Evolutionary conservation across 2,329 filamentous ascomycete genomes (phyloP), one percentile per base, ranked within the genome.

Genomic region (Ophiocordyceps camponoti-rufipedis): DNA sequence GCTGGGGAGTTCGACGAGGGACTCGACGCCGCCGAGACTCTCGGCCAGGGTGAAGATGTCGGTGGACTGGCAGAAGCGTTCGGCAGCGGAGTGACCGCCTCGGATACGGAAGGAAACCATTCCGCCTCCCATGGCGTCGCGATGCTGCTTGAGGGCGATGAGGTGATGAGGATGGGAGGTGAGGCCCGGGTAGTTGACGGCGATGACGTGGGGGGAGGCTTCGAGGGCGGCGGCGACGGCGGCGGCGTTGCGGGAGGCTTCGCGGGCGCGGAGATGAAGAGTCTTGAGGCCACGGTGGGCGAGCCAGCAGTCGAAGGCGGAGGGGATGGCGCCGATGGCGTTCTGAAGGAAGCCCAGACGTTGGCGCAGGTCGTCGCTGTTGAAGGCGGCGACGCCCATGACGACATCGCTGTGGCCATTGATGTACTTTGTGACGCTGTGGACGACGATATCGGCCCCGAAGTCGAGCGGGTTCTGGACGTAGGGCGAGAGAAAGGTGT

Each of bases 391-490:
- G 29, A 91, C 83, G 52, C 91, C 91, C 91, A 98, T 98, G 56
- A 96, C 80, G 9, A 98, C 91, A 62, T 98, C 91, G 60, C 79
- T 75, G 69, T 98, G 91, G 44, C 91, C 91, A 63, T 96, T 96
- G 69, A 98, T 96, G 68, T 96, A 98, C 69, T 98, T 98, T 41
- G 91, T 98, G 46, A 98, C 91, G 46, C 81, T 88, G 72, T 96
- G 89, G 41, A 96, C 83, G 53, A 96, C 89, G 52, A 96, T 88
- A 63, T 98, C 91, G 54, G 91, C 91, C 54, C 91, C 91, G 60
- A 89, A 85, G 59, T 93, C 82, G 46, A 98, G 78, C 4, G 91
- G 91, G 65, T 94, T 96, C 68, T 98, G 91, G 43, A 98, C 75
- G 62, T 96, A 98, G 31, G 91, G 91, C 49, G 83, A 89, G 59